Percentiles rank a stretch among this genome's conserved stretches.
These are phyloP conservation scores for Trichoderma gracile DNA, from an alignment of 2,329 filamentous ascomycete species.

Conservation along the genomic window DNA sequence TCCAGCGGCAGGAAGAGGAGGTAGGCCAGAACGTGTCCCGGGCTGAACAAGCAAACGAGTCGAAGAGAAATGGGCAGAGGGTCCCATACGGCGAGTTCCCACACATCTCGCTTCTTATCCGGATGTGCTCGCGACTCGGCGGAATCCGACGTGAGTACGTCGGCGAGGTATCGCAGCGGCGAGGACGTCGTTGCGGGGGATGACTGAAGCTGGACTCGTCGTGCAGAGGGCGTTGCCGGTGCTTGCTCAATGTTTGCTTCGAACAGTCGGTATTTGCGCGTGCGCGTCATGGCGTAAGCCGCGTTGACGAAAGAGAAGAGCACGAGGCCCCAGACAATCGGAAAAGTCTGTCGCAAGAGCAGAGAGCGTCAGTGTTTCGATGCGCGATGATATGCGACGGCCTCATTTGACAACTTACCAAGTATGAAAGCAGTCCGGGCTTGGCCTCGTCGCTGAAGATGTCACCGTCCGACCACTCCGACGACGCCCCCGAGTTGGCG, in stretches of 20 bases:
- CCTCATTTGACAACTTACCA: conserved; percentile 45
- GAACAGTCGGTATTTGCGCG: conserved; percentile 87
- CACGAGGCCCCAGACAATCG: conserved; percentile 70
- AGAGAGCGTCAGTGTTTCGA: conserved; percentile 1
- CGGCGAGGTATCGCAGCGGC: conserved; percentile 72
- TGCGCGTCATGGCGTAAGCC: conserved; percentile 77
- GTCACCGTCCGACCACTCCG: conserved; percentile 62
- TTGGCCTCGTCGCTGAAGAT: conserved; percentile 74
- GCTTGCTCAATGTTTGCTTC: conserved; percentile 77
- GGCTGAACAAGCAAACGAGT: conserved; percentile 88
- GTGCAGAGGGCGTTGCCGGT: conserved; percentile 80
- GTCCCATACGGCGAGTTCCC: conserved; percentile 94
- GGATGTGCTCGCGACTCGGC: conserved; percentile 85
- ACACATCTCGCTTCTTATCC: conserved; percentile 80
- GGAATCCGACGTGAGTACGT: conserved; percentile 65
- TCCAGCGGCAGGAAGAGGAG: conserved; percentile 81
- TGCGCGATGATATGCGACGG: conserved; percentile 24
- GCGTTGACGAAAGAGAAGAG: conserved; percentile 72
- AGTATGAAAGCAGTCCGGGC: conserved; percentile 63
- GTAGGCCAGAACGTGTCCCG: conserved; percentile 89
- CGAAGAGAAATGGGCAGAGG: conserved; percentile 80
- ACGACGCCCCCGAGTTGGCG: conserved; percentile 63
- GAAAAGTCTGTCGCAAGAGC: conserved; percentile 55
- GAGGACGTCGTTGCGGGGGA: conserved; percentile 71
- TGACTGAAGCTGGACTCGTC: conserved; percentile 84